phyloP scores from a whole-genome alignment of 768 basidiomycete species.

The Tricholoma hemisulphureum region DNA sequence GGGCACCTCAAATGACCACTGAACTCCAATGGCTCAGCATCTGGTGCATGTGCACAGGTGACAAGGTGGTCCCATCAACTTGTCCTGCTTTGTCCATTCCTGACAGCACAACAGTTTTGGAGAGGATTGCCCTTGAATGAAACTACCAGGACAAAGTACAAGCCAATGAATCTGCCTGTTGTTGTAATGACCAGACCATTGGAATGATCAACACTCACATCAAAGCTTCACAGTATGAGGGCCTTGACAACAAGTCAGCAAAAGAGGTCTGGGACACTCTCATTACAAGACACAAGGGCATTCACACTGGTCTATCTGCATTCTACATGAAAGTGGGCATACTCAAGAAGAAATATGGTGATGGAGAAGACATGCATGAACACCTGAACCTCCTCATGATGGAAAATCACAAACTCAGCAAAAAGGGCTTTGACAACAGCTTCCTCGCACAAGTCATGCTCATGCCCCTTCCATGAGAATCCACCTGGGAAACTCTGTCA shows the following conservation, averaged over 20 bases:
- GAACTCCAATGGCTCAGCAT: background rate
- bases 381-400: background rate
- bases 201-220: no score
- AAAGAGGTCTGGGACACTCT: no score
- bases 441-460: no score
- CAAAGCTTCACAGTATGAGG: no score
- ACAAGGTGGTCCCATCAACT: slow-evolving; percentile 1
- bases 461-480: no score
- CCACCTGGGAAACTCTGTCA: slow-evolving; percentile 8
- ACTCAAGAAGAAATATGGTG: slow-evolving; percentile 4
- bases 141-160: background rate
- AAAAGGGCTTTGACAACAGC: background rate
- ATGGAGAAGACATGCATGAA: slow-evolving; percentile 4
- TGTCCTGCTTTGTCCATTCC: background rate
- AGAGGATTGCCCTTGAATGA: background rate
- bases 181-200: no score
- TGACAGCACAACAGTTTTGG: background rate
- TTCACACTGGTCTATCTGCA: no score
- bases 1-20: background rate
- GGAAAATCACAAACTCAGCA: slow-evolving; percentile 5
- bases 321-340: slow-evolving; percentile 6
- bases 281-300: no score
- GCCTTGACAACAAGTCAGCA: no score
- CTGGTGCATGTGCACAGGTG: slow-evolving; percentile 5
- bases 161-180: background rate